Evolutionary conservation across 257 asterid genomes (phyloP), one percentile per base, ranked within the genome.

Genomic region (Solanum pennellii): DNA sequence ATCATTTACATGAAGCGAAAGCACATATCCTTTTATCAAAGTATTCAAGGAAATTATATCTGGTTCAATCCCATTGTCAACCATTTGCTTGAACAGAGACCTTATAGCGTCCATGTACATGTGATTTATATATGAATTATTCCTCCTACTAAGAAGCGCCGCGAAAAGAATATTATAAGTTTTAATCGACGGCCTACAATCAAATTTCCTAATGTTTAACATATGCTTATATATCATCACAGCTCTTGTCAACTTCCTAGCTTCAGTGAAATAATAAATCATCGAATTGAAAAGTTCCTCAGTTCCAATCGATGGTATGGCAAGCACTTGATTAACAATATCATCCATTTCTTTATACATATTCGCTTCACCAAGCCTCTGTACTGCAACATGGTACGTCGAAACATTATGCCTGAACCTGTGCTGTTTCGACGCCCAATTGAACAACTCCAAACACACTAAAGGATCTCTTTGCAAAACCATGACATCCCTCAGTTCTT

Each of bases 1-100:
- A 87, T 96, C 99, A 87, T 96, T 95, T 12, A 96, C 94, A 89
- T 96, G 98, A 88, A 95, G 94, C 2, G 98, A 95, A 68, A 96
- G 92, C 88, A 96, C 99, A 83, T 96, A 96, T 11, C 99, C 99
- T 87, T 96, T 96, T 87, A 96, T 96, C 98, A 96, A 91, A 74
- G 92, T 92, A 90, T 96, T 96, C 94, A 96, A 91, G 37, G 97
- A 89, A 86, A 93, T 92, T 23, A 94, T 84, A 92, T 96, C 98
- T 14, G 99, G 98, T 91, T 96, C 97, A 39, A 94, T 88, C 66
- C 96, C 98, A 92, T 95, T 98, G 84, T 91, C 94, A 52, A 95
- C 90, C 99, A 96, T 96, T 91, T 95, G 96, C 91, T 90, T 94
- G 89, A 96, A 96, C 83, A 96, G 90, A 80, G 92, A 85, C 60